phyloP scores from a whole-genome alignment of 768 basidiomycete genomes.

The Daedaleopsis sinensis region DNA sequence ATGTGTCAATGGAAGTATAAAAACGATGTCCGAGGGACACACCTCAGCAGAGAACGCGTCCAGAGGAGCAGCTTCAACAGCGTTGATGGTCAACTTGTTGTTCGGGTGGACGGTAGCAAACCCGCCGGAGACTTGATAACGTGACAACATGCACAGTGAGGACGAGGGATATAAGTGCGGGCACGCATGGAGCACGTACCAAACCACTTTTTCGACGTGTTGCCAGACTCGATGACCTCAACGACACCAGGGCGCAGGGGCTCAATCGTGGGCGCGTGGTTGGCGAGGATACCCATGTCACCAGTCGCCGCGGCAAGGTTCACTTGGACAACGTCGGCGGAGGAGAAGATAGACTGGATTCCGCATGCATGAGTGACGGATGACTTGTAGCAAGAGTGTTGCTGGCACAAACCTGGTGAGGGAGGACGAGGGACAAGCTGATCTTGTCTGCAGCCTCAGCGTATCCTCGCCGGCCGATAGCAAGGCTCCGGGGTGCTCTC shows the following conservation, averaged over 20 bases:
- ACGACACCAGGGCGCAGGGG: slow-evolving; percentile 92
- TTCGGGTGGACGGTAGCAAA: slow-evolving; percentile 98
- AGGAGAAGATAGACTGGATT: slow-evolving; percentile 83
- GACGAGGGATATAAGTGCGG: background rate
- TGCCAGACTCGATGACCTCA: slow-evolving; percentile 86
- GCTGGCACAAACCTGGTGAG: slow-evolving; percentile 79
- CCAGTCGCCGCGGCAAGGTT: slow-evolving; percentile 93
- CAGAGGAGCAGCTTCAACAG: slow-evolving; percentile 92
- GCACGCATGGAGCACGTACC: slow-evolving; percentile 53
- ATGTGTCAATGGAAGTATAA: background rate
- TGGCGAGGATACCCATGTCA: slow-evolving; percentile 99
- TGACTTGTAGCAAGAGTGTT: slow-evolving; percentile 4
- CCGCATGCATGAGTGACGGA: slow-evolving; percentile 1
- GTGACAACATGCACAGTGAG: background rate
- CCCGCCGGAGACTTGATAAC: slow-evolving; percentile 80
- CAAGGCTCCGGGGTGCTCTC: slow-evolving; percentile 54
- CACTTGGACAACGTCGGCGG: slow-evolving; percentile 92
- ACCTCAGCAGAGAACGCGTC: slow-evolving; percentile 93
- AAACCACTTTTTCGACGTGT: slow-evolving; percentile 92
- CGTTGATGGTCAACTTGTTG: slow-evolving; percentile 96
- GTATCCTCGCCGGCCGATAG: slow-evolving; percentile 77
- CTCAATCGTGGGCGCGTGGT: slow-evolving; percentile 98
- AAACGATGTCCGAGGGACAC: slow-evolving; percentile 24
- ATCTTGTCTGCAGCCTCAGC: slow-evolving; percentile 92
- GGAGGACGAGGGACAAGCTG: slow-evolving; percentile 89